phyloP scores from a whole-genome alignment of 139 green algal genomes.

The Coccomyxa sp. region DNA sequence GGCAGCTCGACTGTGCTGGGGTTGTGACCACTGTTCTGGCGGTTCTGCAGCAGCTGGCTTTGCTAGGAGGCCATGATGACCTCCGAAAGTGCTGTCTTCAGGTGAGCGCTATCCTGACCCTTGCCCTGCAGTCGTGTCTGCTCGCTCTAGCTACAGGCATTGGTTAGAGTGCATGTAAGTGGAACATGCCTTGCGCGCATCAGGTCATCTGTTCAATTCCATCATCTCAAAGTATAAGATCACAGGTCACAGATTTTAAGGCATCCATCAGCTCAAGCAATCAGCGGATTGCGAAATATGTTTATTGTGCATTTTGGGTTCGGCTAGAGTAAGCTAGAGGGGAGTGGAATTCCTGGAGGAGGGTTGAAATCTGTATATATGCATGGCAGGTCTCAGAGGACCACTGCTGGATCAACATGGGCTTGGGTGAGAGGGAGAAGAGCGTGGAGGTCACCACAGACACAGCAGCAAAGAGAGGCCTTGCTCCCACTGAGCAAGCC shows the following conservation, averaged over 20 bases:
- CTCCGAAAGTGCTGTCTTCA: constrained; percentile 24
- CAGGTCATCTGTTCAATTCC: not conserved
- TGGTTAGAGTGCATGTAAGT: not conserved
- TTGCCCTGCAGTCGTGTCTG: not conserved
- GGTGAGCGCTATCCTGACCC: constrained; percentile 6
- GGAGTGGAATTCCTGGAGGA: too few species aligned
- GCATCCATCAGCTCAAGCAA: too few species aligned
- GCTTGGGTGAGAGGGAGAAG: not conserved
- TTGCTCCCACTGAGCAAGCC: constrained; percentile 15
- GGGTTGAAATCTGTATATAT: too few species aligned
- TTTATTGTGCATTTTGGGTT: too few species aligned
- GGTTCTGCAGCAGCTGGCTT: constrained; percentile 22
- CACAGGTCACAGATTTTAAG: not conserved
- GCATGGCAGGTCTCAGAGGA: constrained; percentile 32
- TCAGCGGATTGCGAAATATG: too few species aligned
- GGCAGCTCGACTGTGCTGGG: constrained; percentile 44
- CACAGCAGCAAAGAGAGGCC: constrained; percentile 25
- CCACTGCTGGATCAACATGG: constrained; percentile 30
- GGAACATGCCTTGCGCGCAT: not conserved
- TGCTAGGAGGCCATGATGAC: constrained; percentile 18
- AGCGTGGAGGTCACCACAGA: constrained; percentile 36
- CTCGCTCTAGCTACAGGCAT: not conserved
- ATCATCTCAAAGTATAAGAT: not conserved
- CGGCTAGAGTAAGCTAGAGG: too few species aligned
- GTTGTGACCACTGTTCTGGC: constrained; percentile 35